Conservation (phyloP, 2,329 filamentous ascomycete genomes). For the Ophiostoma sp. region DNA sequence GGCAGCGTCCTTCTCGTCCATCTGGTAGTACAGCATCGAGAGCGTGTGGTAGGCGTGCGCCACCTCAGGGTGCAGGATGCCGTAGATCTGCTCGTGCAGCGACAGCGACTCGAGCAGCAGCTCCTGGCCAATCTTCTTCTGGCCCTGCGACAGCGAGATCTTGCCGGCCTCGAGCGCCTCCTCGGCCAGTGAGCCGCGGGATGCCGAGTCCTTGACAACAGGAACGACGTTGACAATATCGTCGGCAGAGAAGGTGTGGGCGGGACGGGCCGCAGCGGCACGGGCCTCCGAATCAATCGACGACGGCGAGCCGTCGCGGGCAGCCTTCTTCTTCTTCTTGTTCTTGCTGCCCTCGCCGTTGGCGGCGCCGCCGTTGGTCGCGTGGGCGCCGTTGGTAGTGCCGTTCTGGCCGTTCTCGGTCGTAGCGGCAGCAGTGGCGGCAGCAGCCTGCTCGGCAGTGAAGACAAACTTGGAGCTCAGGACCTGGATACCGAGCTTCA, state of each 20-base stretch:
- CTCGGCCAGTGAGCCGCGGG: conserved; percentile 86
- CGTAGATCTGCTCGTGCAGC: conserved; percentile 97
- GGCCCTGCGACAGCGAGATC: conserved; percentile 91
- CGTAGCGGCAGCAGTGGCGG: background rate
- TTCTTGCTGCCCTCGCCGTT: conserved; percentile 45
- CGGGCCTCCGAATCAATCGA: conserved; percentile 41
- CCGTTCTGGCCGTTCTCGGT: conserved; percentile 26
- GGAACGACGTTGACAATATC: conserved; percentile 94
- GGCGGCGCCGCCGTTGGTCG: conserved; percentile 32
- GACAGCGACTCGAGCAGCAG: conserved; percentile 93
- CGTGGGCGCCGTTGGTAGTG: conserved; percentile 34
- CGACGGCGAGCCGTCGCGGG: conserved; percentile 55
- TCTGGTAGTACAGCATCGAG: conserved; percentile 93
- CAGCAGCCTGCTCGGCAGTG: conserved; percentile 43
- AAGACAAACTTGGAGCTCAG: conserved; percentile 77
- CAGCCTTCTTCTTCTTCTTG: conserved; percentile 65
- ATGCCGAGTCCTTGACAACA: conserved; percentile 89
- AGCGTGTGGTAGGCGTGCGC: conserved; percentile 92
- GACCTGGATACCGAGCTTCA: conserved; percentile 89
- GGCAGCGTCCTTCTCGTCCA: conserved; percentile 96
- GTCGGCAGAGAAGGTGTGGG: conserved; percentile 72
- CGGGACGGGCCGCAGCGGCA: conserved; percentile 44
- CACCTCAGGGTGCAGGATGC: conserved; percentile 93
- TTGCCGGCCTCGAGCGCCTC: conserved; percentile 94
- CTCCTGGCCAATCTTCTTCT: conserved; percentile 95